A percentile compares a stretch with the other conserved stretches of the same genome.
phyloP scores from a whole-genome alignment of 192 early-diverging fungal species.

The Piromyces sp. region DNA sequence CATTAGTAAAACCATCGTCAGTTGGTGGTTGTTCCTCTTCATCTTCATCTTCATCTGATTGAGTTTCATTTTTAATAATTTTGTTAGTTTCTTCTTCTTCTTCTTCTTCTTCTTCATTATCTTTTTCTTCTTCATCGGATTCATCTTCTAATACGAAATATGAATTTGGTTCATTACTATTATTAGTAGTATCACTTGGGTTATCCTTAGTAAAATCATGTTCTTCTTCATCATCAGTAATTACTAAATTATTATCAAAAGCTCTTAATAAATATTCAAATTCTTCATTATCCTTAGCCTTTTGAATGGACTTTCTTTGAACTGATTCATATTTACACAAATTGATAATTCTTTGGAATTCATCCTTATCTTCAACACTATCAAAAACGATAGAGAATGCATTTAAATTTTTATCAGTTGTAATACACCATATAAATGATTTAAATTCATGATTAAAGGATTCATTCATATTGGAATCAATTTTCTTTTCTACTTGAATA shows the following conservation, averaged over 20 bases:
- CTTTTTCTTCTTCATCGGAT: slow-evolving; percentile 9
- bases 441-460: slow-evolving; percentile 48
- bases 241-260: slow-evolving; percentile 11
- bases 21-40: slow-evolving; percentile 2
- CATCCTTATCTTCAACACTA: background rate
- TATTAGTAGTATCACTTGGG: slow-evolving; percentile 10
- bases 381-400: background rate
- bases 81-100: slow-evolving; percentile 17
- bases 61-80: slow-evolving; percentile 8
- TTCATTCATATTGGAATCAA: slow-evolving; percentile 61
- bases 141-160: slow-evolving; percentile 8
- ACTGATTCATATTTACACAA: background rate
- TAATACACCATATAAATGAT: slow-evolving; percentile 61
- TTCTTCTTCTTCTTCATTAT: slow-evolving; percentile 27
- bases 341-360: background rate
- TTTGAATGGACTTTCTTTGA: background rate
- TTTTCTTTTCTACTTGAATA: slow-evolving; percentile 23
- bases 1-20: slow-evolving; percentile 2
- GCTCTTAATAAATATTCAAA: slow-evolving; percentile 1
- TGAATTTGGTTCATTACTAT: background rate
- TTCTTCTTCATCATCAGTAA: slow-evolving; percentile 1
- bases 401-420: background rate
- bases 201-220: slow-evolving; percentile 6
- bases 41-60: background rate
- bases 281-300: slow-evolving; percentile 1